Evolutionary conservation across 2,329 filamentous ascomycete genomes (phyloP), one percentile per base, ranked within the genome.

Genomic region (Xylaria sp.): DNA sequence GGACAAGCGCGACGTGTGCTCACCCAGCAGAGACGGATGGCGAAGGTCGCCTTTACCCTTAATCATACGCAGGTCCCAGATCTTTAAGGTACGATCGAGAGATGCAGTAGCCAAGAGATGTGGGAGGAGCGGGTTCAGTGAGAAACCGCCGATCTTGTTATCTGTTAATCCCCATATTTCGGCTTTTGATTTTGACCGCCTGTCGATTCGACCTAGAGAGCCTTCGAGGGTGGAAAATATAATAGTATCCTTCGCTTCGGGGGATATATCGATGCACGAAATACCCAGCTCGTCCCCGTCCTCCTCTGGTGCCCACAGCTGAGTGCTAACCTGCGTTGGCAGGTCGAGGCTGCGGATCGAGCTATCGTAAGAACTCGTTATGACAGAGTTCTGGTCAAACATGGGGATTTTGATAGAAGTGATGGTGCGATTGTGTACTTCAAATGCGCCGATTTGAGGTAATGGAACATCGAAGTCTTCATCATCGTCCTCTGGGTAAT

Each of bases 101-200:
- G 93, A 97, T 0, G 94, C 96, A 0, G 96, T 98, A 0, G 94
- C 93, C 0, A 97, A 81, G 4, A 97, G 87, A 76, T 98, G 92
- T 0, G 94, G 90, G 2, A 93, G 87, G 0, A 90, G 79, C 0
- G 96, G 95, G 74, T 97, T 90, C 1, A 97, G 80, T 0, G 91
- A 92, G 79, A 98, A 98, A 0, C 96, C 96, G 20, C 96, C 96
- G 62, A 99, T 97, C 77, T 99, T 99, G 79, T 97, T 94, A 61
- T 97, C 94, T 0, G 90, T 92, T 0, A 98, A 83, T 9, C 88
- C 85, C 87, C 93, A 97, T 1, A 92, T 82, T 18, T 93, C 87
- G 0, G 87, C 85, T 2, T 88, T 84, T 7, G 81, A 79, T 0
- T 84, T 81, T 0, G 86, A 85, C 8, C 95, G 89, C 63, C 91